Conservation (phyloP, 2,329 filamentous ascomycete genomes). For the Hypoxylon sp. region DNA sequence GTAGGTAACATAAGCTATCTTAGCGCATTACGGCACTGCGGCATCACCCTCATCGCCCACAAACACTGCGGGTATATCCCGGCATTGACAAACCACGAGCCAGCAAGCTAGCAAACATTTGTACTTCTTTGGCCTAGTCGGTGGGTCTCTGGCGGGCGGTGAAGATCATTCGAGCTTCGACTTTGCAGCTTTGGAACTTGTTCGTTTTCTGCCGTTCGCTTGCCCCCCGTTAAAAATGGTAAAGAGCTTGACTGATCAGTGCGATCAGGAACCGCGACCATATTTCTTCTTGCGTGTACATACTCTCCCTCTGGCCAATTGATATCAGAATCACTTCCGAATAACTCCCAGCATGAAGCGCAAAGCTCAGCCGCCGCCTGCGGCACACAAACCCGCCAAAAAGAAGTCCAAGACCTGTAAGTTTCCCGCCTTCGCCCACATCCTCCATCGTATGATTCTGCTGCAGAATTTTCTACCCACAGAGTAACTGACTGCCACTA, state of each 20-base stretch:
- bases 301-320: too few relatives aligned
- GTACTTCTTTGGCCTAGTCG: neutral
- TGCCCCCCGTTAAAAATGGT: conserved; percentile 4
- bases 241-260: neutral
- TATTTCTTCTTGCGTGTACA: too few relatives aligned
- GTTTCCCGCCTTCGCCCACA: conserved; percentile 24
- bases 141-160: conserved; percentile 34
- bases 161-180: conserved; percentile 28
- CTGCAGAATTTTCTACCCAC: conserved; percentile 5
- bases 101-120: neutral
- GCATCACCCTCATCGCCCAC: too few relatives aligned
- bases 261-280: too few relatives aligned
- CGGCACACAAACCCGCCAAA: conserved; percentile 54
- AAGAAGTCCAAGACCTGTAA: conserved; percentile 60
- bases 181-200: conserved; percentile 4
- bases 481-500: conserved; percentile 20
- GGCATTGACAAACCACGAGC: neutral
- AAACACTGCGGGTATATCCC: too few relatives aligned
- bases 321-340: conserved; percentile 26
- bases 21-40: too few relatives aligned
- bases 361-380: conserved; percentile 60
- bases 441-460: conserved; percentile 23
- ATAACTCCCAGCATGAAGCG: conserved; percentile 61
- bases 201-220: conserved; percentile 33
- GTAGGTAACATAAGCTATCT: too few relatives aligned